Percentiles rank a stretch among this genome's conserved stretches.
Evolutionary conservation across 163 green algal genomes (phyloP).

Genomic region (Trebouxia gelatinosa): DNA sequence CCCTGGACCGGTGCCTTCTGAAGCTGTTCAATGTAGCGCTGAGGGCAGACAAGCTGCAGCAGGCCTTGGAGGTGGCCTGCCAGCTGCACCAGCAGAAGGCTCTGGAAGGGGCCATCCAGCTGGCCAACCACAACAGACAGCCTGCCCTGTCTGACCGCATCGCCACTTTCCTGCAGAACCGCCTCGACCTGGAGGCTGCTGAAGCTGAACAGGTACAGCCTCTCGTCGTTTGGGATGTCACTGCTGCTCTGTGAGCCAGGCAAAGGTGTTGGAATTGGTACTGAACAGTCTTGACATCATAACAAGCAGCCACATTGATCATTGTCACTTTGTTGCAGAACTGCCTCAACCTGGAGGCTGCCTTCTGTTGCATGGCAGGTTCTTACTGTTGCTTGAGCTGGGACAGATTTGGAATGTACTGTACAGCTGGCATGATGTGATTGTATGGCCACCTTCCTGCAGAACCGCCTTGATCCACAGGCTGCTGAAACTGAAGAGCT

Average conservation of each 20-base stretch:
- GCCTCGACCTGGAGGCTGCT: slow-evolving; percentile 14
- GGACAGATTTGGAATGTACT: too few relatives aligned
- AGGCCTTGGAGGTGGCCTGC: slow-evolving; percentile 55
- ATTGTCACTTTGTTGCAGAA: too few relatives aligned
- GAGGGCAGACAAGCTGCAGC: slow-evolving; percentile 44
- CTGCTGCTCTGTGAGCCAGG: not conserved
- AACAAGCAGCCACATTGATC: too few relatives aligned
- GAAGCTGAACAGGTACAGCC: not conserved
- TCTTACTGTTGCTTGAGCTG: too few relatives aligned
- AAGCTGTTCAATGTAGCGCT: slow-evolving; percentile 54
- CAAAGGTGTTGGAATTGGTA: not conserved
- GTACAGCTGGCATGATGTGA: too few relatives aligned
- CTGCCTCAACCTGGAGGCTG: too few relatives aligned
- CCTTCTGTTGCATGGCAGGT: too few relatives aligned
- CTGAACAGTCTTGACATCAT: too few relatives aligned
- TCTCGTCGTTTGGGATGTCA: not conserved
- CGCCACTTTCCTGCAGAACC: not conserved
- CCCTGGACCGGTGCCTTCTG: slow-evolving; percentile 41
- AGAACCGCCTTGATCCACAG: too few relatives aligned
- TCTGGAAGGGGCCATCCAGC: slow-evolving; percentile 60
- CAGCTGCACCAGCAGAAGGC: slow-evolving; percentile 45
- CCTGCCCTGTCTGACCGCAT: slow-evolving; percentile 19
- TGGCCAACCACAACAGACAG: slow-evolving; percentile 50
- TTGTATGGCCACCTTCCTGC: too few relatives aligned
- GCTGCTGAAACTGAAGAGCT: too few relatives aligned